Evolutionary conservation across 2,329 filamentous ascomycete genomes (phyloP).

Genomic region (Cryphonectria japonica): DNA sequence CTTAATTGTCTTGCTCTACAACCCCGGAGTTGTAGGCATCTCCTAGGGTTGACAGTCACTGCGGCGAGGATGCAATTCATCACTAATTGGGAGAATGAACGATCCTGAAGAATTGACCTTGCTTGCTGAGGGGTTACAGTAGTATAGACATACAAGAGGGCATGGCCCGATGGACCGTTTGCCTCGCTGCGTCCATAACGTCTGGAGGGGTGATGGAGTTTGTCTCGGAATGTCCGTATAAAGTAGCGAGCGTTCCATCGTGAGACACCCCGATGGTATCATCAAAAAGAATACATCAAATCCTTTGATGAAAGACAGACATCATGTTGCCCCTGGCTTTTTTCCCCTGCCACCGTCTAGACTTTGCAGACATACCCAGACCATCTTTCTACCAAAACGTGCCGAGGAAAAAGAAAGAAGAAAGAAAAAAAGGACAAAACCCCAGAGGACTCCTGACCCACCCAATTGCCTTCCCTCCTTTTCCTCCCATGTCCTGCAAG

Average conservation of each 20-base stretch:
- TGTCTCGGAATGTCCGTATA: not conserved
- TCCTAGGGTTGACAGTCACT: not conserved
- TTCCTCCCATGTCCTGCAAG: not conserved
- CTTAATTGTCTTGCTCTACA: not conserved
- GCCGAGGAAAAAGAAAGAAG: not conserved
- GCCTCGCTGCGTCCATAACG: not conserved
- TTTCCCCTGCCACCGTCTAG: not conserved
- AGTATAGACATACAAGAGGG: not conserved
- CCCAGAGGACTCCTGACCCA: constrained; percentile 10
- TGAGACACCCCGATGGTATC: not conserved
- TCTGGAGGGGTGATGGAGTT: not conserved
- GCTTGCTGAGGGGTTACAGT: not conserved
- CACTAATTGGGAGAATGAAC: not conserved
- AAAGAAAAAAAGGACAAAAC: not conserved
- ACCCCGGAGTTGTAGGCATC: too few relatives aligned
- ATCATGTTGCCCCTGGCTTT: not conserved
- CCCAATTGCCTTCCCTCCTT: not conserved
- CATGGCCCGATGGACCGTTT: not conserved
- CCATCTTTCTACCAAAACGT: not conserved
- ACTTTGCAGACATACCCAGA: constrained; percentile 7
- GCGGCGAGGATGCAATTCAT: not conserved
- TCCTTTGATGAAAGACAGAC: not conserved
- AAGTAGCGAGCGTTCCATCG: not conserved
- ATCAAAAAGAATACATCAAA: not conserved
- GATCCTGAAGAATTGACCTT: not conserved